phyloP scores from a whole-genome alignment of 208 protist genomes.

The Acanthamoeba triangularis region DNA sequence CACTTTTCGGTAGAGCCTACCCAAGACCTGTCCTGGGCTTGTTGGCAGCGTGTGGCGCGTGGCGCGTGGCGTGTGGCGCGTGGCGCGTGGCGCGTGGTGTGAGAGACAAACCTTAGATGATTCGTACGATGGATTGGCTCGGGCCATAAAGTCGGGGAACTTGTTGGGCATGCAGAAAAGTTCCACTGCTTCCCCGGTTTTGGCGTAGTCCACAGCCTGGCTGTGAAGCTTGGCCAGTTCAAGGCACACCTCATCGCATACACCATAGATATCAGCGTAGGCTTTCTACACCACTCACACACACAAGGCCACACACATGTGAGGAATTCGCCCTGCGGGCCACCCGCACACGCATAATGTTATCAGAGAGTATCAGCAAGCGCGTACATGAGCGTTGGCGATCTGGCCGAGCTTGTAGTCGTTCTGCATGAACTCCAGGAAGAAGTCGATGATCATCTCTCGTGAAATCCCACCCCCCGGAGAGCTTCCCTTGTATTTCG shows the following conservation, averaged over 20 bases:
- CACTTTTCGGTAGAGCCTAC: neutral
- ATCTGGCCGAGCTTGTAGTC: neutral
- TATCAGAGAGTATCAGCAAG: too few relatives aligned
- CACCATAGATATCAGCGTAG: neutral
- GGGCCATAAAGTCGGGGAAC: neutral
- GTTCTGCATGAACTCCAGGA: neutral
- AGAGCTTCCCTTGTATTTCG: neutral
- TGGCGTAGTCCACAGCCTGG: neutral
- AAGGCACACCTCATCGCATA: neutral
- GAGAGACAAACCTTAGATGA: neutral
- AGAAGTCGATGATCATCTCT: neutral
- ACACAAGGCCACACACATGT: neutral
- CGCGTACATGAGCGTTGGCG: neutral
- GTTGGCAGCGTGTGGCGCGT: neutral
- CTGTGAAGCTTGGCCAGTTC: neutral
- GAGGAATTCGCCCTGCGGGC: neutral
- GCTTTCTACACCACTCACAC: neutral
- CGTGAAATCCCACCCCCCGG: neutral
- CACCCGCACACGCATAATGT: too few relatives aligned
- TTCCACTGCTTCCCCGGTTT: neutral
- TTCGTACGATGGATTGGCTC: neutral
- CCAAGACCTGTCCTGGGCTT: neutral
- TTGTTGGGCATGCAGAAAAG: neutral
- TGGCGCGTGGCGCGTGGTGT: neutral
- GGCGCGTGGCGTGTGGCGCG: too few relatives aligned